Evolutionary conservation across 2,329 filamentous ascomycete genomes (phyloP).

Genomic region (Penicillium sp.): DNA sequence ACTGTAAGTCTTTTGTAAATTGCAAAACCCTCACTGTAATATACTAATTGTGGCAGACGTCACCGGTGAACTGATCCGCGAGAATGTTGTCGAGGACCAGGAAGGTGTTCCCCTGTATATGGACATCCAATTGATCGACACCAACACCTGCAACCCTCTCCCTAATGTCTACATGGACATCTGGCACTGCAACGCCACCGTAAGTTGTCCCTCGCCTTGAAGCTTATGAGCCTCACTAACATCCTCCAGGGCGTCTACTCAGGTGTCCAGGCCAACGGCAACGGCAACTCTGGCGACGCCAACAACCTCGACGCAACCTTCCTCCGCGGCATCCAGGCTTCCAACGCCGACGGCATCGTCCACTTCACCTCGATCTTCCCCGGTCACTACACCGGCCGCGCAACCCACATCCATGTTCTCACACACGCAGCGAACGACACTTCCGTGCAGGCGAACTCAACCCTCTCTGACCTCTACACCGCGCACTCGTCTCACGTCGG

Average conservation of each 20-base stretch:
- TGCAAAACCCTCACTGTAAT: not conserved
- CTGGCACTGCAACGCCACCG: slow-evolving; percentile 44
- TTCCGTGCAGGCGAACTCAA: slow-evolving; percentile 48
- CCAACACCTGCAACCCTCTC: slow-evolving; percentile 43
- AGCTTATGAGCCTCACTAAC: not conserved
- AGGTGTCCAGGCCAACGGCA: slow-evolving; percentile 36
- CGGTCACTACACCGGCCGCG: slow-evolving; percentile 45
- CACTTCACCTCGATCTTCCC: slow-evolving; percentile 47
- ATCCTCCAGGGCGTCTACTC: slow-evolving; percentile 35
- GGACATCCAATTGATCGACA: slow-evolving; percentile 43
- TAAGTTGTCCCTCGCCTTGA: slow-evolving; percentile 3
- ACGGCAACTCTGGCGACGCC: slow-evolving; percentile 35
- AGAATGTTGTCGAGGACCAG: slow-evolving; percentile 38
- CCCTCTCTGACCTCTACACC: slow-evolving; percentile 46
- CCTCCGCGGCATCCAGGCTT: slow-evolving; percentile 47
- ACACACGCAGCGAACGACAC: slow-evolving; percentile 32
- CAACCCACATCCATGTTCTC: slow-evolving; percentile 38
- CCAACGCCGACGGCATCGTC: slow-evolving; percentile 42
- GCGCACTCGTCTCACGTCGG: slow-evolving; percentile 57
- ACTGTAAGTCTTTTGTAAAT: slow-evolving; percentile 35
- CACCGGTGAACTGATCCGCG: slow-evolving; percentile 38
- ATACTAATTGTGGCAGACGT: slow-evolving; percentile 25
- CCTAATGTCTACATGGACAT: slow-evolving; percentile 37
- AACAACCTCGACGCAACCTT: slow-evolving; percentile 44
- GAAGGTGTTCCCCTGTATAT: slow-evolving; percentile 41